Conservation (phyloP, 2,329 filamentous ascomycete genomes). For the Talaromyces albobiverticillius region DNA sequence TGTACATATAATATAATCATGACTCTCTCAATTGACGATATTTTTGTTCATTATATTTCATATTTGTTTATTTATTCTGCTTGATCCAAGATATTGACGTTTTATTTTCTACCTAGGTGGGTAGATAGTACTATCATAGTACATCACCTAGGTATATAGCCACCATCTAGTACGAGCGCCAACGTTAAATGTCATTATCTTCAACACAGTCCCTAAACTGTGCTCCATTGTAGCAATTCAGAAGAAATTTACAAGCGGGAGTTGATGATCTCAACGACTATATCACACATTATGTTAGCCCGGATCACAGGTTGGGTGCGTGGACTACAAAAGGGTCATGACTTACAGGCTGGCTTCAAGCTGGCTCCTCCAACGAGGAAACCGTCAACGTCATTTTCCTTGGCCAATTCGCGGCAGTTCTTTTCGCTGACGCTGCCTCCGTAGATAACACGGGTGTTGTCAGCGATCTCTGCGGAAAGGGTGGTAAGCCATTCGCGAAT, state of each 20-base stretch:
- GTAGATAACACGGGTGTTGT: conserved; percentile 91
- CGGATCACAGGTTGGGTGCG: too few species aligned
- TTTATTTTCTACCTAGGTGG: neutral
- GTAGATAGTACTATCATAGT: neutral
- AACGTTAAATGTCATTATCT: neutral
- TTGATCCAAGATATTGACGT: neutral
- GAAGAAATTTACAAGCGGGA: conserved; percentile 48
- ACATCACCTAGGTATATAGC: neutral
- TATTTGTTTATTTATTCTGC: conserved; percentile 4
- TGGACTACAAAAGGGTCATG: conserved; percentile 13
- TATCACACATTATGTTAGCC: neutral
- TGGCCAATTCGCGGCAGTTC: conserved; percentile 91
- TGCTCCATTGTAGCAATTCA: neutral
- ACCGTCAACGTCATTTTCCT: conserved; percentile 93
- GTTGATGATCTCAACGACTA: conserved; percentile 69
- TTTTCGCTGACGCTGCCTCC: conserved; percentile 96
- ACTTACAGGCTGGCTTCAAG: conserved; percentile 90
- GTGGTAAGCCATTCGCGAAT: conserved; percentile 82
- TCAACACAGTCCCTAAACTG: neutral
- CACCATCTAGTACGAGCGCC: neutral
- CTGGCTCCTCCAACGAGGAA: conserved; percentile 96
- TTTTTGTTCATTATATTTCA: neutral
- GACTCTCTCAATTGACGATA: neutral
- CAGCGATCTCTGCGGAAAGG: conserved; percentile 73
- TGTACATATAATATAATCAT: conserved; percentile 11